Percentiles rank a stretch among this genome's conserved stretches.
Conservation (phyloP, 2,329 filamentous ascomycete genomes). For the Amauroascus niger region DNA sequence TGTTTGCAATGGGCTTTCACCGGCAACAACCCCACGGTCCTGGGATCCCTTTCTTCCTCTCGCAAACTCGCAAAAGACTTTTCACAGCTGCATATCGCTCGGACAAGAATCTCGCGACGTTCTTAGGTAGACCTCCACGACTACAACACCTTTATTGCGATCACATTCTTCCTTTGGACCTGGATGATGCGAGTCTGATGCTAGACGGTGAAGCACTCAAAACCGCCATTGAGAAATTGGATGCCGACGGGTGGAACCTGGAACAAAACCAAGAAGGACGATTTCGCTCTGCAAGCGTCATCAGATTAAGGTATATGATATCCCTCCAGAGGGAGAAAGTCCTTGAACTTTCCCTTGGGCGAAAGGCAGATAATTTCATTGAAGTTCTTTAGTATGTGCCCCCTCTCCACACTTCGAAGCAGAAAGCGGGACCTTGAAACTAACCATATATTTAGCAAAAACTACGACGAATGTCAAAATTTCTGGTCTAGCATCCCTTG, state of each 20-base stretch:
- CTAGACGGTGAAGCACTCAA: constrained; percentile 12
- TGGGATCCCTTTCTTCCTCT: constrained; percentile 23
- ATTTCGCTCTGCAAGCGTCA: constrained; percentile 17
- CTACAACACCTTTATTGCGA: constrained; percentile 26
- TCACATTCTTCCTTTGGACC: constrained; percentile 22
- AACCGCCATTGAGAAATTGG: constrained; percentile 15
- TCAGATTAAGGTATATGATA: constrained; percentile 20
- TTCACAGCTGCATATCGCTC: constrained; percentile 22
- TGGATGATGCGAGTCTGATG: constrained; percentile 23
- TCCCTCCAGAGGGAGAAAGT: constrained; percentile 21
- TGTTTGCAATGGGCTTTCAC: constrained; percentile 17
- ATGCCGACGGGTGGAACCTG: constrained; percentile 20
- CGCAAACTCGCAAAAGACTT: constrained; percentile 22
- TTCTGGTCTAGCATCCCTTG: constrained; percentile 18
- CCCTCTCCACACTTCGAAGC: not conserved
- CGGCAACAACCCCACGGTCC: constrained; percentile 11
- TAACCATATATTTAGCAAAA: constrained; percentile 14
- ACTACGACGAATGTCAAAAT: constrained; percentile 17
- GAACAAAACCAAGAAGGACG: constrained; percentile 9
- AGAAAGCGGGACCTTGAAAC: not conserved
- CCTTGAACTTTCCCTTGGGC: constrained; percentile 20
- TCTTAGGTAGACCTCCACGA: constrained; percentile 25
- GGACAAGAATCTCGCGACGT: constrained; percentile 26
- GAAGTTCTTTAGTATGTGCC: constrained; percentile 11
- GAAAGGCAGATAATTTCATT: constrained; percentile 10